Evolutionary conservation across 768 basidiomycete species (phyloP).

Genomic region (Naematelia encephala): DNA sequence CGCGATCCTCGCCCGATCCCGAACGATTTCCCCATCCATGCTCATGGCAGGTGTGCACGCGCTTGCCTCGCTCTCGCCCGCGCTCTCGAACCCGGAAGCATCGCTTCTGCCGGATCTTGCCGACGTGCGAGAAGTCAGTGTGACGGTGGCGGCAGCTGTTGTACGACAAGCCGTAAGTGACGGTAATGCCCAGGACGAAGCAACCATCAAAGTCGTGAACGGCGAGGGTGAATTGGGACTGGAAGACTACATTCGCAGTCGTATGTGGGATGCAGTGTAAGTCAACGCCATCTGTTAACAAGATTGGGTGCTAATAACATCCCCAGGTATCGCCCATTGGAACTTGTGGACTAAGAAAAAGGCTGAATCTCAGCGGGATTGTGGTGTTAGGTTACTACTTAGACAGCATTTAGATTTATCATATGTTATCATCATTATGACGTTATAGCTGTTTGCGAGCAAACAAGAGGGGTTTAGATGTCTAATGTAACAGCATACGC

Average conservation of each 20-base stretch:
- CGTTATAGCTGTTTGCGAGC: too few relatives aligned
- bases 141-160: slow-evolving; percentile 74
- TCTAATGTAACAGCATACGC: too few relatives aligned
- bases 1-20: slow-evolving; percentile 65
- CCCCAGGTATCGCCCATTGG: background rate
- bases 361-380: background rate
- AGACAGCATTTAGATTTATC: background rate
- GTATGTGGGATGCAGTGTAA: slow-evolving; percentile 33
- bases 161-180: slow-evolving; percentile 75
- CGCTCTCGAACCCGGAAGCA: slow-evolving; percentile 64
- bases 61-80: slow-evolving; percentile 75
- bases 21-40: slow-evolving; percentile 72
- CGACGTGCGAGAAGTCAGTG: slow-evolving; percentile 68
- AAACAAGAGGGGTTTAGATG: too few relatives aligned
- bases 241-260: slow-evolving; percentile 50
- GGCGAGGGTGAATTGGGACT: slow-evolving; percentile 36
- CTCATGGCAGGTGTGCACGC: slow-evolving; percentile 75
- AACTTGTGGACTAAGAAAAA: background rate
- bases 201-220: slow-evolving; percentile 40
- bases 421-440: too few relatives aligned
- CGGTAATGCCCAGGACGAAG: slow-evolving; percentile 58
- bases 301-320: background rate
- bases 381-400: background rate
- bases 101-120: slow-evolving; percentile 74
- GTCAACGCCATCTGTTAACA: background rate